Base-by-base conservation (phyloP, 2,329 filamentous ascomycete species). In the Teratosphaeria epicoccoides region DNA sequence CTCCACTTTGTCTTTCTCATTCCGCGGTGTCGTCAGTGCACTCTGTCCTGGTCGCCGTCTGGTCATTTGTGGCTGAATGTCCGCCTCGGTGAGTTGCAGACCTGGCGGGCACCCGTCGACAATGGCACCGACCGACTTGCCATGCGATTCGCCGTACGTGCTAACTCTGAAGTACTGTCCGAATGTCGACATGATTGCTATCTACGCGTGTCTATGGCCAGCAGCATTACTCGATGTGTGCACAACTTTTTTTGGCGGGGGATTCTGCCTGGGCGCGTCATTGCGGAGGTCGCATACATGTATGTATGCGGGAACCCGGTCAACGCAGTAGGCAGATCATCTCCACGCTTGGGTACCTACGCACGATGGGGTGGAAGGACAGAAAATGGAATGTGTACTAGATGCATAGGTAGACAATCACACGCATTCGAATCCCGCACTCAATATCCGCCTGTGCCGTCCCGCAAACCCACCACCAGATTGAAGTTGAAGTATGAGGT, bases 21-120 rank as follows among this genome's bases (percentile, higher is more conserved):
- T 82, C 61, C 93, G 82, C 17, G 91, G 91, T 1, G 93, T 97
- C 2, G 89, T 95, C 64, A 97, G 85, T 57, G 83, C 82, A 61
- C 83, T 88, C 72, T 98, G 91, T 44, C 91, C 91, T 4, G 91
- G 91, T 54, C 91, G 81, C 55, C 91, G 81, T 58, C 91, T 84
- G 57, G 85, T 94, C 81, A 97, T 87, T 73, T 96, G 89, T 47
- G 89, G 89, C 73, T 98, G 91, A 67, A 97, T 94, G 49, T 66
- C 63, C 40, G 55, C 55, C 71, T 95, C 90, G 56, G 81, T 85
- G 69, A 97, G 82, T 63, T 83, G 75, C 77, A 97, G 84, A 63
- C 88, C 87, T 12, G 93, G 90, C 29, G 91, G 93, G 66, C 83
- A 87, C 62, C 89, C 89, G 68, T 97, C 91, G 71, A 97, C 84